Evolutionary conservation across 768 basidiomycete genomes (phyloP).

Genomic region (Suillus spraguei): DNA sequence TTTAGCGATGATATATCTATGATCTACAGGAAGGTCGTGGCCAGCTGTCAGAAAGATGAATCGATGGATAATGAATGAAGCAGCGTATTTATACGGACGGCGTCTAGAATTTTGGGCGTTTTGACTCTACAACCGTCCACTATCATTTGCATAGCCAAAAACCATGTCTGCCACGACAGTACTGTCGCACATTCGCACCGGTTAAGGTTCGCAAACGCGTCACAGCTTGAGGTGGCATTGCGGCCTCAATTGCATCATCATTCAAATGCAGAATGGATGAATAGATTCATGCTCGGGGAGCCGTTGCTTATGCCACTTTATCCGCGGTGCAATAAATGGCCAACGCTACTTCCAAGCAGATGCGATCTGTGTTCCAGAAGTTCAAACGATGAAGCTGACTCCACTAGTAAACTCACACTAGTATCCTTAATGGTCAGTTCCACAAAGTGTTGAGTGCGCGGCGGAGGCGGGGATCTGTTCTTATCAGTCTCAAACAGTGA

Average conservation of each 20-base stretch:
- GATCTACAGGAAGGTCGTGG: not conserved
- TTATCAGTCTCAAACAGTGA: not conserved
- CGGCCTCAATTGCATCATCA: not conserved
- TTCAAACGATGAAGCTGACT: conserved; percentile 8
- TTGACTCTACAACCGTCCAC: too few species aligned
- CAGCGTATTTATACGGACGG: conserved; percentile 28
- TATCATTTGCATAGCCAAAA: not conserved
- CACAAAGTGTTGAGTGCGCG: not conserved
- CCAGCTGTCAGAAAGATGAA: not conserved
- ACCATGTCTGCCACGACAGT: conserved; percentile 8
- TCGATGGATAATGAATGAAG: not conserved
- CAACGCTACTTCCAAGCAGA: conserved; percentile 73
- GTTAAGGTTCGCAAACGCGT: not conserved
- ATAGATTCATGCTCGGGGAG: not conserved
- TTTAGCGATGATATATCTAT: not conserved
- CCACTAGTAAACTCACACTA: not conserved
- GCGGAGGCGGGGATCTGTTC: not conserved
- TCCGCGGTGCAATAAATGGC: conserved; percentile 47
- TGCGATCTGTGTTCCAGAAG: conserved; percentile 61
- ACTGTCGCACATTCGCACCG: not conserved
- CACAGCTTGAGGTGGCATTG: conserved; percentile 4
- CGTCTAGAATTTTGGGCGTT: not conserved
- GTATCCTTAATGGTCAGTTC: not conserved
- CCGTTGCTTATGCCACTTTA: not conserved
- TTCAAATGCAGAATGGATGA: not conserved